Conservation (phyloP, 129 eudicot species). For the Pseudognaphalium luteoalbum region DNA sequence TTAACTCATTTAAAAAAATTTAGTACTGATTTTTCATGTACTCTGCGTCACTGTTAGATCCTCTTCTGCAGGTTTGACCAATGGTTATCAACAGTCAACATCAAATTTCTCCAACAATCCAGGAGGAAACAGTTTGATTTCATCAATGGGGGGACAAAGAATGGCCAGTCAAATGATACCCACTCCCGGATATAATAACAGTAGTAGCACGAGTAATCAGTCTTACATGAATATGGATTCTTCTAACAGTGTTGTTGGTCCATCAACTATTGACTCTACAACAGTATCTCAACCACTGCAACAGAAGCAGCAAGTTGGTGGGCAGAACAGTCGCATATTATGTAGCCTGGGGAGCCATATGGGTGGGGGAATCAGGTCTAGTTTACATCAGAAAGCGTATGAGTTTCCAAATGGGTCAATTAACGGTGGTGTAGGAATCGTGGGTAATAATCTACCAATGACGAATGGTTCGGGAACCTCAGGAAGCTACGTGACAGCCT, state of each 20-base stretch:
- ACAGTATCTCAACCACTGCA: conserved; percentile 58
- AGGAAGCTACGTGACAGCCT: conserved; percentile 54
- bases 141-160: conserved; percentile 71
- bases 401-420: conserved; percentile 58
- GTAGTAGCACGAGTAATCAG: conserved; percentile 41
- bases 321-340: conserved; percentile 76
- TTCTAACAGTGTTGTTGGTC: conserved; percentile 33
- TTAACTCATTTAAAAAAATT: no score
- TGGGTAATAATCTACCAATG: conserved; percentile 49
- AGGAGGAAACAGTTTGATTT: conserved; percentile 50
- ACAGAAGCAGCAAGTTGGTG: conserved; percentile 66
- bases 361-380: conserved; percentile 76
- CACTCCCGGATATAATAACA: conserved; percentile 76
- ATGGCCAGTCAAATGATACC: conserved; percentile 95
- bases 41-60: not conserved
- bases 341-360: conserved; percentile 79
- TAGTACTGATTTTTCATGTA: not conserved
- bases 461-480: conserved; percentile 65
- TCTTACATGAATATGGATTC: conserved; percentile 55
- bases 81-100: conserved; percentile 69
- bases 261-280: conserved; percentile 46
- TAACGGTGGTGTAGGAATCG: conserved; percentile 60
- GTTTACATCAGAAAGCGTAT: conserved; percentile 67
- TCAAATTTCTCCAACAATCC: conserved; percentile 49
- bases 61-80: conserved; percentile 41